Evolutionary conservation across 768 basidiomycete species (phyloP).

Genomic region (Megacollybia marginata): DNA sequence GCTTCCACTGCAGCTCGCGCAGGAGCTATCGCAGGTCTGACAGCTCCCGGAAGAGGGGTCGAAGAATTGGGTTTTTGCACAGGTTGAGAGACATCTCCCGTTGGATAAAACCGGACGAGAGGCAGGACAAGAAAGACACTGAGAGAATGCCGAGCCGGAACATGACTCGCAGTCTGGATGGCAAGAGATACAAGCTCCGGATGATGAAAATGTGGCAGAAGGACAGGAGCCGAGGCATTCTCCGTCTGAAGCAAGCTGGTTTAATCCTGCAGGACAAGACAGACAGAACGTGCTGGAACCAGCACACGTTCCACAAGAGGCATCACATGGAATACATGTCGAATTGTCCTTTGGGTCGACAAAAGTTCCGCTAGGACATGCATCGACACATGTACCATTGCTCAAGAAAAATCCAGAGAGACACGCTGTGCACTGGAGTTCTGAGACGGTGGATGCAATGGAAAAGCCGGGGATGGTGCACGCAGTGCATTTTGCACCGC

Average conservation of each 20-base stretch:
- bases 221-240: constrained; percentile 75
- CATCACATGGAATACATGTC: constrained; percentile 73
- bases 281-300: constrained; percentile 66
- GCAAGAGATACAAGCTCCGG: constrained; percentile 64
- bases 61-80: constrained; percentile 65
- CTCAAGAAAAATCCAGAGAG: constrained; percentile 70
- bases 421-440: constrained; percentile 72
- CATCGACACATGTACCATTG: constrained; percentile 58
- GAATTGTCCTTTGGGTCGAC: constrained; percentile 63
- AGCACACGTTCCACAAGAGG: constrained; percentile 65
- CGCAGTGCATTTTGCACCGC: constrained; percentile 75
- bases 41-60: constrained; percentile 62
- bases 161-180: constrained; percentile 86
- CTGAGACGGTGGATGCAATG: constrained; percentile 53
- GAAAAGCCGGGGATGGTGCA: constrained; percentile 73
- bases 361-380: constrained; percentile 71
- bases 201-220: constrained; percentile 57
- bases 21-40: constrained; percentile 66
- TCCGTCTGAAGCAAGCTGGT: constrained; percentile 62
- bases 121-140: constrained; percentile 68
- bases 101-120: constrained; percentile 64
- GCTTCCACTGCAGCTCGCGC: constrained; percentile 69
- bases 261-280: constrained; percentile 46
- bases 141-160: constrained; percentile 68
- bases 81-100: constrained; percentile 75